These are phyloP conservation scores for Pterocarpus macrocarpus DNA, from an alignment of 306 rosid species.

Conservation along the genomic window DNA sequence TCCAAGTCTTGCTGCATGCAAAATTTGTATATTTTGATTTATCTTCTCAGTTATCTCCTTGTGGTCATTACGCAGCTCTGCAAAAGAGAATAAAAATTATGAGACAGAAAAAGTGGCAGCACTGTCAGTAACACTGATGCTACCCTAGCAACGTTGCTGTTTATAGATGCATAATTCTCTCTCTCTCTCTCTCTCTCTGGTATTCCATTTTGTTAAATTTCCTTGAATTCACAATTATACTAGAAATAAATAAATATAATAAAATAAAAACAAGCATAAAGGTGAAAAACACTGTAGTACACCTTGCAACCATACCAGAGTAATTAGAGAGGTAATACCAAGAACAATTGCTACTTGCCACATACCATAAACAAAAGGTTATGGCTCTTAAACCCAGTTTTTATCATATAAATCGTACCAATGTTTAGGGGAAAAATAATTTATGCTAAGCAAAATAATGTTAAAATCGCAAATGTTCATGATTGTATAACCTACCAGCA, in stretches of 20 bases:
- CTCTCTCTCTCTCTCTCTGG: no score
- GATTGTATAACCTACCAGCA: constrained; percentile 56
- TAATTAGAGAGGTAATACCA: background rate
- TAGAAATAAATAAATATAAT: no score
- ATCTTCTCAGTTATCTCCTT: constrained; percentile 76
- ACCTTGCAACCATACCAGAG: no score
- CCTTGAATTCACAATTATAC: no score
- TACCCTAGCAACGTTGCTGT: background rate
- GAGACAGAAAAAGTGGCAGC: constrained; percentile 8
- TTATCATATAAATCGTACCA: background rate
- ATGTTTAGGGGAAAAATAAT: background rate
- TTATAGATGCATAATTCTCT: no score
- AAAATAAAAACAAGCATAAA: background rate
- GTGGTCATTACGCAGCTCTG: constrained; percentile 86
- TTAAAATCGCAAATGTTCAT: background rate
- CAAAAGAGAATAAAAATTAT: background rate
- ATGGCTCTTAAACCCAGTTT: background rate
- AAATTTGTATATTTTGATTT: constrained; percentile 69
- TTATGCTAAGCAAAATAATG: constrained; percentile 4
- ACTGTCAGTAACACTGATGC: constrained; percentile 3
- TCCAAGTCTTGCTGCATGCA: constrained; percentile 76
- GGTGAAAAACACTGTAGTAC: background rate
- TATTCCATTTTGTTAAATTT: background rate
- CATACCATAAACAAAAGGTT: background rate
- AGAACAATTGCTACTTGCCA: background rate